Evolutionary conservation across 2,329 filamentous ascomycete genomes (phyloP).

Genomic region (Daldinia sp.): DNA sequence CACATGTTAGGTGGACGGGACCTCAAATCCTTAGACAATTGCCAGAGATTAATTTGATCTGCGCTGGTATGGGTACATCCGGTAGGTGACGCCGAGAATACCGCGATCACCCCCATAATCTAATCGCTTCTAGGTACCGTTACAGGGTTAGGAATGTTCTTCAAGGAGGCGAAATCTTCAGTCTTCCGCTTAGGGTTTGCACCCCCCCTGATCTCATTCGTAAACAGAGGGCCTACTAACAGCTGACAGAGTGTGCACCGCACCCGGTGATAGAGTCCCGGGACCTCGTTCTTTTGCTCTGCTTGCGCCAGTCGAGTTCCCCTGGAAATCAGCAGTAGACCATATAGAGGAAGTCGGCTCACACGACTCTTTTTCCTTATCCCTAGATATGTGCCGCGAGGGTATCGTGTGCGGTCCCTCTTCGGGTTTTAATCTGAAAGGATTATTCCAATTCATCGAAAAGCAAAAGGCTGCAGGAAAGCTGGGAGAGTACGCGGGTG

Average conservation of each 20-base stretch:
- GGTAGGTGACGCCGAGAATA: slow-evolving; percentile 53
- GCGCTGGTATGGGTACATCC: slow-evolving; percentile 68
- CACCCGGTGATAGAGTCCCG: slow-evolving; percentile 67
- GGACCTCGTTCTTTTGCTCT: slow-evolving; percentile 67
- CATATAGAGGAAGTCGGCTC: slow-evolving; percentile 68
- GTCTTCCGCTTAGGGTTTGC: slow-evolving; percentile 54
- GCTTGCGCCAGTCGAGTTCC: slow-evolving; percentile 65
- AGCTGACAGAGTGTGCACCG: slow-evolving; percentile 64
- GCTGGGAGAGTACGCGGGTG: slow-evolving; percentile 58
- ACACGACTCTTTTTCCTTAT: slow-evolving; percentile 64
- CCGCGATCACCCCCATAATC: background rate
- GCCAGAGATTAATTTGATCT: slow-evolving; percentile 67
- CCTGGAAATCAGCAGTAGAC: slow-evolving; percentile 69
- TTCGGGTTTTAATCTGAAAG: slow-evolving; percentile 68
- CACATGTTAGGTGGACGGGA: slow-evolving; percentile 70
- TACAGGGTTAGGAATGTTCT: slow-evolving; percentile 63
- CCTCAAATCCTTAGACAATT: slow-evolving; percentile 68
- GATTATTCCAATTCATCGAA: slow-evolving; percentile 63
- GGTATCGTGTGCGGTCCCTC: slow-evolving; percentile 71
- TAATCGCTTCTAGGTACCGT: slow-evolving; percentile 53
- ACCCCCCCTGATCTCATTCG: slow-evolving; percentile 10
- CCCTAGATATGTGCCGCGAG: slow-evolving; percentile 66
- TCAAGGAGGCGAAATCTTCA: slow-evolving; percentile 63
- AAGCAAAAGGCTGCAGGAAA: slow-evolving; percentile 61
- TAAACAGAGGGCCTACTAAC: slow-evolving; percentile 10